Evolutionary conservation across 1,284 basidiomycete species (phyloP), one percentile per base, ranked within the genome.

Genomic region (Rhodotorula glutinis): DNA sequence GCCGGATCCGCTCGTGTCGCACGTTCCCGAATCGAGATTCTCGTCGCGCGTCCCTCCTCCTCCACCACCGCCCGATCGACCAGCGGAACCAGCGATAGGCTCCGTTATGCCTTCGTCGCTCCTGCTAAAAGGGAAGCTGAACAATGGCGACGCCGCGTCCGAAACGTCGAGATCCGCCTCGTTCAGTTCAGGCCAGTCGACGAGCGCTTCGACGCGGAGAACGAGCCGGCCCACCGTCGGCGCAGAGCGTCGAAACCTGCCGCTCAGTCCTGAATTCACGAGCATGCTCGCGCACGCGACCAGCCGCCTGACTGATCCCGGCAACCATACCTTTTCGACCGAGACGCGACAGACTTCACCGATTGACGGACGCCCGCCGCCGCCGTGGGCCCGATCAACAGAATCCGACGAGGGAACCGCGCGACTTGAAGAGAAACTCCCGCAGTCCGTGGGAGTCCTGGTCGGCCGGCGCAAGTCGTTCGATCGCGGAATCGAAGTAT

Each of bases 241-340:
- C 2, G 21, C 38, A 10, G 60, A 56, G 2, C 33, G 60, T 7
- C 17, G 33, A 8, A 59, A 66, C 21, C 46, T 66, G 3, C 65
- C 65, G 0, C 19, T 62, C 19, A 51, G 52, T 4, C n/a, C 60
- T 16, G 53, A 66, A 2, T 9, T 54, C 8, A 38, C 46, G 23
- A 27, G 14, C 23, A 23, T 49, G 52, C 53, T 66, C 3, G 29
- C 38, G n/a, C 60, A 59, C 41, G 65, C 57, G 19, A 62, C 60
- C 13, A 41, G 25, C 33, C 25, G 13, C 14, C 23, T 62, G 2
- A 44, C 40, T 16, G 53, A 43, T 21, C 17, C 23, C n/a, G 17
- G n/a, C n/a, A n/a, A n/a, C n/a, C n/a, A 21, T 3, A 0, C 11
- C 5, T 7, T 9, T 2, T 17, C 38, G 33, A 30, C 33, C 13